Evolutionary conservation across 768 basidiomycete genomes (phyloP).

Genomic region (Gelatoporia subvermispora): DNA sequence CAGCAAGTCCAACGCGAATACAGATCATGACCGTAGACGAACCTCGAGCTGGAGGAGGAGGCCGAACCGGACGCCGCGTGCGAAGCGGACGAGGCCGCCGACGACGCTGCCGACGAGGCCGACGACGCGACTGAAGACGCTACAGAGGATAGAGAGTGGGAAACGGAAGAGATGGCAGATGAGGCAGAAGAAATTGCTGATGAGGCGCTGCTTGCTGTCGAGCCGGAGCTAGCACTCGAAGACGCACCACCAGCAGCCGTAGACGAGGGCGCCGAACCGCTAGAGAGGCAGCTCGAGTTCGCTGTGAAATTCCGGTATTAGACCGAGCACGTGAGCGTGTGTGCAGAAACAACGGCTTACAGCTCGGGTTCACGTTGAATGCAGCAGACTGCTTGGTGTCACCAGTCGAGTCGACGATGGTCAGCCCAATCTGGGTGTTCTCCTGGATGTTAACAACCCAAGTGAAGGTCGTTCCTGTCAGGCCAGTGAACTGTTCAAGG

Average conservation of each 20-base stretch:
- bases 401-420: conserved; percentile 60
- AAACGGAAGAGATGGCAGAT: neutral
- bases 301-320: conserved; percentile 16
- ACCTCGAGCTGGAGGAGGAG: neutral
- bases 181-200: neutral
- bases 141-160: neutral
- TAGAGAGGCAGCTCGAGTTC: conserved; percentile 32
- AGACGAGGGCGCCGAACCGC: conserved; percentile 1
- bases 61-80: neutral
- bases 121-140: neutral
- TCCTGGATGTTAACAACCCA: conserved; percentile 48
- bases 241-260: conserved; percentile 3
- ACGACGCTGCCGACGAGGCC: neutral
- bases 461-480: conserved; percentile 36
- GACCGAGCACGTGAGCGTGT: conserved; percentile 3
- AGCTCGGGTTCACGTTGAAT: conserved; percentile 42
- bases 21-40: no score
- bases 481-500: conserved; percentile 41
- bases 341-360: conserved; percentile 36
- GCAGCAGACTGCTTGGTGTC: conserved; percentile 41
- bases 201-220: conserved; percentile 4
- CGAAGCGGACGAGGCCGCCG: neutral
- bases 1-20: neutral
- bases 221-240: neutral
- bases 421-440: conserved; percentile 55